These are phyloP conservation scores for Candida peoriensis DNA, from an alignment of 805 yeast species.

Conservation along the genomic window DNA sequence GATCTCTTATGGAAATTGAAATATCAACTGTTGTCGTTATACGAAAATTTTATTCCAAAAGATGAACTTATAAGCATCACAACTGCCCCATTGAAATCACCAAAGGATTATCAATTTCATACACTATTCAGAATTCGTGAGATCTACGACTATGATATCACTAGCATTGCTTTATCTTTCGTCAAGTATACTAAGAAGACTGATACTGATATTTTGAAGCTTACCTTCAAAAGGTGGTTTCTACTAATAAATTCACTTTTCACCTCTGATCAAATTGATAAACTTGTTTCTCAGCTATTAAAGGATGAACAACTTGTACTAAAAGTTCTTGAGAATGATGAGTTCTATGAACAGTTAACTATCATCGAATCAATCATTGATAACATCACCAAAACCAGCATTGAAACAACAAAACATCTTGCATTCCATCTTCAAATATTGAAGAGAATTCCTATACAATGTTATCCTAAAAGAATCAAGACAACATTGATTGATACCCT, in stretches of 20 bases:
- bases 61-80: constrained; percentile 17
- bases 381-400: constrained; percentile 14
- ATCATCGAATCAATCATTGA: constrained; percentile 29
- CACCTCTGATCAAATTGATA: constrained; percentile 23
- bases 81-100: constrained; percentile 1
- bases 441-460: constrained; percentile 42
- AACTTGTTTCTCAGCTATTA: constrained; percentile 25
- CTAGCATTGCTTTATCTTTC: constrained; percentile 18
- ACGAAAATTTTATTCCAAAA: constrained; percentile 31
- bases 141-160: constrained; percentile 29
- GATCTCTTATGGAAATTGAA: constrained; percentile 40
- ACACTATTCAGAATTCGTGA: constrained; percentile 48
- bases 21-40: constrained; percentile 44
- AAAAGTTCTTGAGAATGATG: constrained; percentile 29
- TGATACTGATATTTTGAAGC: constrained; percentile 14
- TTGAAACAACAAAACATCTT: background rate
- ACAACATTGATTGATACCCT: constrained; percentile 24
- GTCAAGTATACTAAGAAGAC: constrained; percentile 19
- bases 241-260: constrained; percentile 38
- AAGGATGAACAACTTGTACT: constrained; percentile 17
- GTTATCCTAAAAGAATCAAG: constrained; percentile 35
- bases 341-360: constrained; percentile 43
- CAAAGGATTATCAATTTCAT: constrained; percentile 22
- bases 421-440: constrained; percentile 8
- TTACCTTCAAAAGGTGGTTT: constrained; percentile 49